Conservation (phyloP, 140 eudicot species). For the Flaveria floridana region DNA sequence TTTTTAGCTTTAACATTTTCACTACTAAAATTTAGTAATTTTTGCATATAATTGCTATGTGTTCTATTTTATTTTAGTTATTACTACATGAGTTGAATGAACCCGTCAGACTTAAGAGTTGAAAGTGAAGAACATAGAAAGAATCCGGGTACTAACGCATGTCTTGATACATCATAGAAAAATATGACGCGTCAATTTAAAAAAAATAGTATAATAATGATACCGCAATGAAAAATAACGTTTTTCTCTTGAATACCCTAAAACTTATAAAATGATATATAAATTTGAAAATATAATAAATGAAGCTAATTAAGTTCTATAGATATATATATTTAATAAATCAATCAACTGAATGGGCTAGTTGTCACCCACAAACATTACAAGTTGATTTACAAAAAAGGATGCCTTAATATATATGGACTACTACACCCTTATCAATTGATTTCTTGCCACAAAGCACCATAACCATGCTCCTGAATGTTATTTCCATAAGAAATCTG, state of each 20-base stretch:
- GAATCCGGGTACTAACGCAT: background rate
- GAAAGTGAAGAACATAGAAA: no score
- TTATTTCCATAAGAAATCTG: slow-evolving; percentile 39
- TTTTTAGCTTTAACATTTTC: no score
- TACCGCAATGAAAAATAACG: background rate
- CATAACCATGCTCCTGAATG: slow-evolving; percentile 47
- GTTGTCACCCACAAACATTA: slow-evolving; percentile 28
- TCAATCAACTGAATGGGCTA: slow-evolving; percentile 19
- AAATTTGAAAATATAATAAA: background rate
- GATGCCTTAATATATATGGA: slow-evolving; percentile 24
- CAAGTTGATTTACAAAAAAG: slow-evolving; percentile 32
- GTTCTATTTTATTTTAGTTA: no score
- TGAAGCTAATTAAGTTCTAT: background rate
- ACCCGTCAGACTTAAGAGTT: background rate
- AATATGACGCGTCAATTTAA: background rate
- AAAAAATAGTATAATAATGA: no score
- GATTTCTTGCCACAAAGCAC: slow-evolving; percentile 47
- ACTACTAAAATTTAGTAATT: no score
- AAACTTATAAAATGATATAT: background rate
- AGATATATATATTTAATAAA: background rate
- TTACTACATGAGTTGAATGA: background rate
- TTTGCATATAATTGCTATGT: no score
- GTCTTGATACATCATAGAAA: background rate
- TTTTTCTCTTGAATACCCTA: background rate
- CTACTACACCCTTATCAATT: slow-evolving; percentile 30